A percentile compares a stretch with the other conserved stretches of the same genome.
Conservation (phyloP, 768 basidiomycete species). For the Tulasnella sp. region DNA sequence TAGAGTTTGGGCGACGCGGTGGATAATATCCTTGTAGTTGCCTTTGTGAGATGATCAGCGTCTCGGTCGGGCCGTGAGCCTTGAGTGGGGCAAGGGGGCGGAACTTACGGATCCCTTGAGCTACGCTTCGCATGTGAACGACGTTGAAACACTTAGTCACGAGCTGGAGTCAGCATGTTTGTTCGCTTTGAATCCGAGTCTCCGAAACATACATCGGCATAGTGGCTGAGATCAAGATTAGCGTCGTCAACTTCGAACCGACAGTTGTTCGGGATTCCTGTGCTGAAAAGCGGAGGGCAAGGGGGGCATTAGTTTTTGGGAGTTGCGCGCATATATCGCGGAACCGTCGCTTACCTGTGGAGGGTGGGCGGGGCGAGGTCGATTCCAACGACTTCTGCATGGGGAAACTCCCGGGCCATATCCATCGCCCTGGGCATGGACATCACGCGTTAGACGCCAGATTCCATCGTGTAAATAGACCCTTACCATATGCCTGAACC, state of each 20-base stretch:
- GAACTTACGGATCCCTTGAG: conserved; percentile 4
- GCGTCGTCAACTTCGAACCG: conserved; percentile 25
- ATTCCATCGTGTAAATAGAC: not conserved
- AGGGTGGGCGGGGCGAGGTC: conserved; percentile 18
- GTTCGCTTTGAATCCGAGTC: not conserved
- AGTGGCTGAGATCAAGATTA: conserved; percentile 11
- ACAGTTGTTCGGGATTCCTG: conserved; percentile 13
- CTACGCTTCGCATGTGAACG: conserved; percentile 23
- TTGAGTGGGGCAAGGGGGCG: not conserved
- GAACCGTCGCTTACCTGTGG: not conserved
- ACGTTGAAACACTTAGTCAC: not conserved
- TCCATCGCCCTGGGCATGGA: conserved; percentile 13
- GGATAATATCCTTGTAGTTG: conserved; percentile 14
- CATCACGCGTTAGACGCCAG: not conserved
- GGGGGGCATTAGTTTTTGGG: not conserved
- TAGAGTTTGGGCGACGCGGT: conserved; percentile 18
- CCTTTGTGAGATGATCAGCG: not conserved
- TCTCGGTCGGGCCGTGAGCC: not conserved
- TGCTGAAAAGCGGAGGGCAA: not conserved
- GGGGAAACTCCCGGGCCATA: conserved; percentile 23
- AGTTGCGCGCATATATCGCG: not conserved
- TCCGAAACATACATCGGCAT: conserved; percentile 1
- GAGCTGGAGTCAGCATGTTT: not conserved
- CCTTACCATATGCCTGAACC: conserved; percentile 21
- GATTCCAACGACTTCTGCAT: conserved; percentile 23